Evolutionary conservation across 2,329 filamentous ascomycete species (phyloP), one percentile per base, ranked within the genome.

Genomic region (Monosporascus sp.): DNA sequence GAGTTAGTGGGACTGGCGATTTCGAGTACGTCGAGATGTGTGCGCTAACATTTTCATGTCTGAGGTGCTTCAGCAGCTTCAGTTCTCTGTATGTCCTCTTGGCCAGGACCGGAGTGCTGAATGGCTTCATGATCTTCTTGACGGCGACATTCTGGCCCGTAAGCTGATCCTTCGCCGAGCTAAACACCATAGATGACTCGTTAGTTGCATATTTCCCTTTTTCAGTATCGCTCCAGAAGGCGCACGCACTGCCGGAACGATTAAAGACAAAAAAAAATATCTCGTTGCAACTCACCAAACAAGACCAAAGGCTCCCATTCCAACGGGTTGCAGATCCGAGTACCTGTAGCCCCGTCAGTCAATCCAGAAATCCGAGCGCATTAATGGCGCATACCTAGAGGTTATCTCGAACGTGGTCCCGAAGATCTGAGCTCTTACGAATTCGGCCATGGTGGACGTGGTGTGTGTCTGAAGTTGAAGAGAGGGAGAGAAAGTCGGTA

Each of bases 71-170:
- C 67, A 99, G 79, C 58, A 99, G 83, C 79, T 97, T 99, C 69
- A 99, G 78, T 74, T 99, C 94, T 68, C 94, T 87, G 73, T 99
- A 99, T 61, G 94, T 99, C 69, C 94, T 84, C 80, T 99, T 99
- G 54, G 94, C 94, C 47, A 99, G 81, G 54, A 99, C 94, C 1
- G 94, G 92, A n/a, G 94, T 99, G 80, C 92, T 97, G 76, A 99
- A 99, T 9, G 94, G 94, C 80, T 97, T 99, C 93, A 99, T 97
- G 69, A 99, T 99, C 84, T 99, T 99, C 83, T 99, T 99, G 70
- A 99, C 92, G 55, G 94, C 94, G 57, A 99, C 94, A 74, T 92
- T 91, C 73, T 97, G 92, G 71, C 84, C 89, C 55, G 94, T 97
- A 74, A 99, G 90, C 78, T 97, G 92, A 73, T 99, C 94, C 75